Evolutionary conservation across 2,329 filamentous ascomycete species (phyloP).

Genomic region (Diaporthe humulicola): DNA sequence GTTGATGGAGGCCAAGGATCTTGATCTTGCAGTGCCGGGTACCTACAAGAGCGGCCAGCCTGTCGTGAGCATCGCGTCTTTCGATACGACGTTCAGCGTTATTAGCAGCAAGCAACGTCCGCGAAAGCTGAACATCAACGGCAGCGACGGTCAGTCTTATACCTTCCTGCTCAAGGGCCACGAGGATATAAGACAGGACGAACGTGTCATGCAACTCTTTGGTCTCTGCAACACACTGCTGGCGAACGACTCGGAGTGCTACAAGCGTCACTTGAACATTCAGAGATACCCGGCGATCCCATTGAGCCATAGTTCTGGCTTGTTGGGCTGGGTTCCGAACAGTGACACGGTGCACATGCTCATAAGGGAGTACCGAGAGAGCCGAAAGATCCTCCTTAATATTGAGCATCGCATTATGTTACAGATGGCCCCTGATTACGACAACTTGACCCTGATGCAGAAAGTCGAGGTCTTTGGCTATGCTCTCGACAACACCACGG

Average conservation of each 20-base stretch:
- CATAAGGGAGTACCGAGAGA: constrained; percentile 97
- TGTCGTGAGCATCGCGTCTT: constrained; percentile 87
- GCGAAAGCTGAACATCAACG: constrained; percentile 87
- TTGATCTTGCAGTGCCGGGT: constrained; percentile 95
- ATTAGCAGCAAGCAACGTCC: constrained; percentile 98
- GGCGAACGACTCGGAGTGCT: constrained; percentile 92
- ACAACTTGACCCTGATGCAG: constrained; percentile 98
- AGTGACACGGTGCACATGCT: constrained; percentile 97
- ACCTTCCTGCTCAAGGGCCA: constrained; percentile 97
- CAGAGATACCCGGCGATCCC: constrained; percentile 97
- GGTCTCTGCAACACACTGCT: constrained; percentile 97
- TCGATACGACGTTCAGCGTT: constrained; percentile 90
- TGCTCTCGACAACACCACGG: constrained; percentile 98
- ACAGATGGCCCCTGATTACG: constrained; percentile 99
- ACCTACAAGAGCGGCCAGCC: constrained; percentile 86
- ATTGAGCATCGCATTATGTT: constrained; percentile 99
- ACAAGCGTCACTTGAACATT: constrained; percentile 97
- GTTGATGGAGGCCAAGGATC: constrained; percentile 84
- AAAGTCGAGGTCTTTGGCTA: constrained; percentile 99
- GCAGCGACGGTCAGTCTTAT: constrained; percentile 89
- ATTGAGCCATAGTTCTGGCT: constrained; percentile 93
- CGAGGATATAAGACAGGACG: constrained; percentile 98
- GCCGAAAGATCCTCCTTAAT: constrained; percentile 95
- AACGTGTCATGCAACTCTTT: constrained; percentile 99
- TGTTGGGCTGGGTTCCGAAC: constrained; percentile 97